Evolutionary conservation across 2,329 filamentous ascomycete species (phyloP).

Genomic region (Pseudofabraea citricarpa): DNA sequence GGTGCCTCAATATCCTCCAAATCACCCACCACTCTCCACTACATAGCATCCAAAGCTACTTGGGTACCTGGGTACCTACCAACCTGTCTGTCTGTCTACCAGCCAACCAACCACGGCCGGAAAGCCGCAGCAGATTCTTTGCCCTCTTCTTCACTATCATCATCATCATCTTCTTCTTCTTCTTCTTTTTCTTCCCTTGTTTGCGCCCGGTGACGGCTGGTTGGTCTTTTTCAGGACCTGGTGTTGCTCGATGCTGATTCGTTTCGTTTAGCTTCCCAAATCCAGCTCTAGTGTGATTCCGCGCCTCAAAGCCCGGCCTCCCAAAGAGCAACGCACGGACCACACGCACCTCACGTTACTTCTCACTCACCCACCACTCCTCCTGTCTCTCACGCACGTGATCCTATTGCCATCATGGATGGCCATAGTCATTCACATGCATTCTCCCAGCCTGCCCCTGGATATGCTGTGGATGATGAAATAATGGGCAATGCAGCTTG

Average conservation of each 20-base stretch:
- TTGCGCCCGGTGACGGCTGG: conserved; percentile 7
- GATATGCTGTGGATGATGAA: conserved; percentile 22
- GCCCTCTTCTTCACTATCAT: too few relatives aligned
- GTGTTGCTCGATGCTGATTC: conserved; percentile 19
- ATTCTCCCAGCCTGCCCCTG: conserved; percentile 1
- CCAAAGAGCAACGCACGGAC: neutral
- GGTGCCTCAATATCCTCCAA: too few relatives aligned
- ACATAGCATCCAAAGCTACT: too few relatives aligned
- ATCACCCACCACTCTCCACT: too few relatives aligned
- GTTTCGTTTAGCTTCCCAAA: conserved; percentile 23
- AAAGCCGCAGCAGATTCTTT: too few relatives aligned
- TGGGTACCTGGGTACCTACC: too few relatives aligned
- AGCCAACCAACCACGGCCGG: too few relatives aligned
- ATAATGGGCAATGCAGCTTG: conserved; percentile 19
- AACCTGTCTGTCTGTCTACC: too few relatives aligned
- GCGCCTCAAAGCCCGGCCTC: neutral
- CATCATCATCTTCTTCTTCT: too few relatives aligned
- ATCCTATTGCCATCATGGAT: conserved; percentile 17
- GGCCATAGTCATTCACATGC: conserved; percentile 20
- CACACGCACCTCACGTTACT: neutral
- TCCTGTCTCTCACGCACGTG: neutral
- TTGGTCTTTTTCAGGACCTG: neutral
- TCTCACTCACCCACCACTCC: neutral
- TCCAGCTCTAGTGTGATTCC: conserved; percentile 2
- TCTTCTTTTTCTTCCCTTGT: conserved; percentile 9